Percentiles rank a stretch among this genome's conserved stretches.
Evolutionary conservation across 345 rosid genomes (phyloP).

Genomic region (Hibiscus trionum): DNA sequence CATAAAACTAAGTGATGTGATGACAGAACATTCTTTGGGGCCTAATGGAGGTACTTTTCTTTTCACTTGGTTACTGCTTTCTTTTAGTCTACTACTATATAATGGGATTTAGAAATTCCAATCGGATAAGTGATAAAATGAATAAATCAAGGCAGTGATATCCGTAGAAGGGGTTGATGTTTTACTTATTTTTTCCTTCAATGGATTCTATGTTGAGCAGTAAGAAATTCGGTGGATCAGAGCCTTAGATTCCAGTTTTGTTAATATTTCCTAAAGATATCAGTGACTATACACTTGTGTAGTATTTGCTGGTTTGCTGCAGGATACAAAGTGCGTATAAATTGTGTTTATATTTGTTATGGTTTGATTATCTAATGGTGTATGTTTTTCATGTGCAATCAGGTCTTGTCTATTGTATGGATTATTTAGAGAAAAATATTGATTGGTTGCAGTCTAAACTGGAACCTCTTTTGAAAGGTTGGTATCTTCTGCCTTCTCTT

Average conservation of each 20-base stretch:
- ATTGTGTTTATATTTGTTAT: not conserved
- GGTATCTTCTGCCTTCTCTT: conserved; percentile 5
- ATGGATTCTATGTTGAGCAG: not conserved
- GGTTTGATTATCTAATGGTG: not conserved
- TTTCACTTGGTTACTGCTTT: not conserved
- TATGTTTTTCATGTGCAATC: conserved; percentile 8
- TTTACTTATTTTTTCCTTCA: not conserved
- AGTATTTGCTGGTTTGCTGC: not conserved
- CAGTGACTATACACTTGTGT: not conserved
- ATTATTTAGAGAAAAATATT: conserved; percentile 73
- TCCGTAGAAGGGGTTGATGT: not conserved
- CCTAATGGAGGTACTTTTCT: conserved; percentile 73
- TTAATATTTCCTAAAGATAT: conserved; percentile 1
- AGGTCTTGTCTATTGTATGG: conserved; percentile 90
- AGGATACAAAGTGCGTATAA: not conserved
- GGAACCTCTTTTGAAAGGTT: conserved; percentile 80
- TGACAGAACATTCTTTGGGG: conserved; percentile 71
- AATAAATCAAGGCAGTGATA: not conserved
- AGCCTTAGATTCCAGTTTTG: not conserved
- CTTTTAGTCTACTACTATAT: not conserved
- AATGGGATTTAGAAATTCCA: not conserved
- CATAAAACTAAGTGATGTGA: conserved; percentile 69
- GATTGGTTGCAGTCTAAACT: conserved; percentile 83
- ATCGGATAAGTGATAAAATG: not conserved
- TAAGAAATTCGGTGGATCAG: not conserved